Conservation (phyloP, 108 stramenopile genomes). For the Epipyxis sp. region DNA sequence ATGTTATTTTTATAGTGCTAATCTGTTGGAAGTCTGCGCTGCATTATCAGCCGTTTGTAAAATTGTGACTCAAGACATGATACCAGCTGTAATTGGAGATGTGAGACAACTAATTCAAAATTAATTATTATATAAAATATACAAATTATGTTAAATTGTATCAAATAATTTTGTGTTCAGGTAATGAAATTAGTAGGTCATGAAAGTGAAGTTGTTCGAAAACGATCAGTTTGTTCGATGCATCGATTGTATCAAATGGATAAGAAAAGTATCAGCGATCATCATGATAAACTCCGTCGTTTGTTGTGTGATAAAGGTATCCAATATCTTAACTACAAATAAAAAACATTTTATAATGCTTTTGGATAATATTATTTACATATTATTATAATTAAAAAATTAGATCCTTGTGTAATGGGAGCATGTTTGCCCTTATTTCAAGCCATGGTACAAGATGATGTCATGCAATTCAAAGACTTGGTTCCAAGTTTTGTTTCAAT, state of each 20-base stretch:
- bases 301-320: conserved; percentile 80
- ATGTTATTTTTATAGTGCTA: conserved; percentile 50
- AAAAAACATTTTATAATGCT: conserved; percentile 12
- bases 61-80: conserved; percentile 88
- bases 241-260: conserved; percentile 89
- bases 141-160: no score
- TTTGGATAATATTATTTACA: conserved; percentile 2
- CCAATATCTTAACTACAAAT: no score
- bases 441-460: conserved; percentile 65
- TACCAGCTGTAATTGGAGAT: conserved; percentile 65
- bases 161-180: no score
- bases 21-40: conserved; percentile 82
- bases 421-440: conserved; percentile 84
- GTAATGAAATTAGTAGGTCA: conserved; percentile 48
- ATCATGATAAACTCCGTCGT: conserved; percentile 79
- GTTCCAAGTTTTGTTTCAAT: conserved; percentile 87
- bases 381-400: neutral
- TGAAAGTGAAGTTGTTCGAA: conserved; percentile 56
- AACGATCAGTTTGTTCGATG: conserved; percentile 85
- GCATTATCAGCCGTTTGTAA: conserved; percentile 76
- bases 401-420: conserved; percentile 91
- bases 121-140: no score
- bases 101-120: no score
- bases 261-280: conserved; percentile 64
- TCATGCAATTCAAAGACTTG: conserved; percentile 77